phyloP scores from a whole-genome alignment of 176 grass and related monocot genomes.

The Tillandsia fasciculata region DNA sequence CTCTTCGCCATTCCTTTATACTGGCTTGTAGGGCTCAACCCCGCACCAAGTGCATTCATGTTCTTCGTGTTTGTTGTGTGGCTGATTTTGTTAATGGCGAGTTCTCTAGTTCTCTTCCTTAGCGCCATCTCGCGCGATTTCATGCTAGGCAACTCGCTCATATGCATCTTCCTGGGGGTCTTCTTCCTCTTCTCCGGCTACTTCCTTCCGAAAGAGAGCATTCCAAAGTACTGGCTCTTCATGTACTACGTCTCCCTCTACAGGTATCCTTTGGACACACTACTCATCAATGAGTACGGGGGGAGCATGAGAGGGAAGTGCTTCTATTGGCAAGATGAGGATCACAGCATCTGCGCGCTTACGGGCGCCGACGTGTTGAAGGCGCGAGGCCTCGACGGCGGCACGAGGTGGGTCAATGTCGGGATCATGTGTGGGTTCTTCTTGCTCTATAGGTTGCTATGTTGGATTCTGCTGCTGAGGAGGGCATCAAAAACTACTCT shows the following conservation, averaged over 20 bases:
- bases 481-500: conserved; percentile 74
- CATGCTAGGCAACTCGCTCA: conserved; percentile 76
- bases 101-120: conserved; percentile 84
- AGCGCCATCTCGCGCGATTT: conserved; percentile 69
- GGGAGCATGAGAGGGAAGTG: conserved; percentile 29
- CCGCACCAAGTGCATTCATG: conserved; percentile 29
- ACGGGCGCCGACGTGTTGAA: conserved; percentile 51
- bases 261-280: conserved; percentile 66
- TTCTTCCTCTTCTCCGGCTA: conserved; percentile 98
- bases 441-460: conserved; percentile 63
- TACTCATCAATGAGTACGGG: conserved; percentile 89
- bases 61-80: conserved; percentile 78
- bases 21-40: conserved; percentile 64
- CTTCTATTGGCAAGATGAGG: conserved; percentile 33
- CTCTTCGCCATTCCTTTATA: conserved; percentile 61
- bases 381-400: conserved; percentile 50
- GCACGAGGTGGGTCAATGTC: conserved; percentile 56
- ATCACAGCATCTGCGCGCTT: conserved; percentile 24
- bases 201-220: conserved; percentile 79
- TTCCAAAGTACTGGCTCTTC: conserved; percentile 80
- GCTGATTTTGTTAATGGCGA: conserved; percentile 83
- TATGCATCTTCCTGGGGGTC: conserved; percentile 59
- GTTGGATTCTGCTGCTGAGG: conserved; percentile 64
- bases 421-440: conserved; percentile 78
- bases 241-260: conserved; percentile 95